These are phyloP conservation scores for Epichloe typhina DNA, from an alignment of 2,329 filamentous ascomycete species.

Conservation along the genomic window DNA sequence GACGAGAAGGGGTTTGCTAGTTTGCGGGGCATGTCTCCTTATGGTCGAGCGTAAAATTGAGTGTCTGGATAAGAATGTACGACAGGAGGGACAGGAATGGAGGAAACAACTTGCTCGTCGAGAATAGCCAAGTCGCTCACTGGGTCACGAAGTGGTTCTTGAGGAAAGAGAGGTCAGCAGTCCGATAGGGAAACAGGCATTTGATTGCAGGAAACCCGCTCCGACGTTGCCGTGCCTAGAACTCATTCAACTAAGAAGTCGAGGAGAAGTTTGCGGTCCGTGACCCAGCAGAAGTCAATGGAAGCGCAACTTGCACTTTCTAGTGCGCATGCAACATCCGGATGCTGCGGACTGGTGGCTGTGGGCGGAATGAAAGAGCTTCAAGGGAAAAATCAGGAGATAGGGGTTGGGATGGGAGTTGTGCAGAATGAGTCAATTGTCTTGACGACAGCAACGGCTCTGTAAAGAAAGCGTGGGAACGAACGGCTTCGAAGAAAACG, in stretches of 20 bases:
- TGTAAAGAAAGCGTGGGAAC: background rate
- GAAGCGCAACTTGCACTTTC: background rate
- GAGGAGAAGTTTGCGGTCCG: background rate
- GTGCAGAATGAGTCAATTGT: background rate
- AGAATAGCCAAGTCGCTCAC: conserved; percentile 1
- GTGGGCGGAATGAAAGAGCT: background rate
- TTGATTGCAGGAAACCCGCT: background rate
- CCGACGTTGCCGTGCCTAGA: background rate
- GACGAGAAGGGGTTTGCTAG: conserved; percentile 43
- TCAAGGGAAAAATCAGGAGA: background rate
- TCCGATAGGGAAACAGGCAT: background rate
- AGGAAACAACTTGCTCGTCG: background rate
- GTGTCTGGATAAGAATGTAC: background rate
- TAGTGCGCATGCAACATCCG: background rate
- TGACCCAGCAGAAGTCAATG: background rate
- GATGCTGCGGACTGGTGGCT: background rate
- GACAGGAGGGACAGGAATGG: background rate
- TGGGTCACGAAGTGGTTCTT: background rate
- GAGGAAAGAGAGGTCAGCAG: conserved; percentile 2
- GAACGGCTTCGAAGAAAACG: background rate
- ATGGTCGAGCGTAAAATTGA: background rate
- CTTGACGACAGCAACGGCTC: background rate
- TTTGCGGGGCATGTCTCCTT: conserved; percentile 44
- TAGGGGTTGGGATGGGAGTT: background rate
- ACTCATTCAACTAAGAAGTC: background rate